Conservation (phyloP, 768 basidiomycete genomes). For the Macrolepiota albuminosa region DNA sequence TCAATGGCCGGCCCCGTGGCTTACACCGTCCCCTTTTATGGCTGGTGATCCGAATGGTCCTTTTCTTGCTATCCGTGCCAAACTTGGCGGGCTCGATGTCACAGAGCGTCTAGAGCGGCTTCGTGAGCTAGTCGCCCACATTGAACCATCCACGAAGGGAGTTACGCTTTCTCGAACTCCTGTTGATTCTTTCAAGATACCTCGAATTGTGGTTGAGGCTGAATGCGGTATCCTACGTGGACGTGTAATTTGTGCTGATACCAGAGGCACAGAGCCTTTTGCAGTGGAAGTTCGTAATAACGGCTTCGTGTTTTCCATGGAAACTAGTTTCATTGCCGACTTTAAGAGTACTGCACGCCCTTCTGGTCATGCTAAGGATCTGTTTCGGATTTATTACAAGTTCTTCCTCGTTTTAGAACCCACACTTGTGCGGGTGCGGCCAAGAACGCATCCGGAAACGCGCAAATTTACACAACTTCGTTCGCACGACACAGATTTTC, state of each 20-base stretch:
- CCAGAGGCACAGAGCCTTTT: conserved; percentile 36
- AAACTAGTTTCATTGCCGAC: conserved; percentile 37
- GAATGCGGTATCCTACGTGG: conserved; percentile 45
- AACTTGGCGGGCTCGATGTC: conserved; percentile 40
- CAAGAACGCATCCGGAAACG: conserved; percentile 24
- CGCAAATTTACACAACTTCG: conserved; percentile 22
- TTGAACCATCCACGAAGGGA: conserved; percentile 12
- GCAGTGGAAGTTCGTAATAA: conserved; percentile 54
- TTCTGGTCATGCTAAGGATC: conserved; percentile 32
- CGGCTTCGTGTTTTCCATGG: conserved; percentile 39
- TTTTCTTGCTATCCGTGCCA: conserved; percentile 43
- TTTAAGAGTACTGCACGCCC: conserved; percentile 17
- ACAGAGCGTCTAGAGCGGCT: conserved; percentile 53
- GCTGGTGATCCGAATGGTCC: conserved; percentile 56
- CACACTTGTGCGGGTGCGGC: conserved; percentile 48
- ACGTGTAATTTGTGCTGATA: conserved; percentile 46
- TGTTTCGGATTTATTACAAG: conserved; percentile 40
- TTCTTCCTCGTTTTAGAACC: conserved; percentile 43
- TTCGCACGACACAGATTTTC: conserved; percentile 30
- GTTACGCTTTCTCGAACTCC: conserved; percentile 12
- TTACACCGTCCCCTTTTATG: conserved; percentile 44
- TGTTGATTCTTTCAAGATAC: conserved; percentile 32
- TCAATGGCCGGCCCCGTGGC: conserved; percentile 62
- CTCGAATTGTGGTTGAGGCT: conserved; percentile 44
- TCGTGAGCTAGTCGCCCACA: conserved; percentile 26